phyloP scores from a whole-genome alignment of 1,284 basidiomycete species.

The Rhodotorula sp. region DNA sequence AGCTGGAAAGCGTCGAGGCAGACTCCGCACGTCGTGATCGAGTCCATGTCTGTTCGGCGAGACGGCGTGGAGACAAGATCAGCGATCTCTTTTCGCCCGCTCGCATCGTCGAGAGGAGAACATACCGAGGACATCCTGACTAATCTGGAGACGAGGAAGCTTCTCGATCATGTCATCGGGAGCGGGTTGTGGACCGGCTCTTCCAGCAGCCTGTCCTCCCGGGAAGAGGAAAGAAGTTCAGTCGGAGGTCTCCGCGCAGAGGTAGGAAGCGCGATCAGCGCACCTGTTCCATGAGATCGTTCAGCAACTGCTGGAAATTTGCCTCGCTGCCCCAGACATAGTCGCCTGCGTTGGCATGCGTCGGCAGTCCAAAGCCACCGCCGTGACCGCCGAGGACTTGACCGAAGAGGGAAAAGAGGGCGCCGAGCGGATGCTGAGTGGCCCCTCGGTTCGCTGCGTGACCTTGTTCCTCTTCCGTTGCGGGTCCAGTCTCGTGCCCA shows the following conservation, averaged over 20 bases:
- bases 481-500: constrained; percentile 9
- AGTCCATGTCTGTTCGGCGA: constrained; percentile 53
- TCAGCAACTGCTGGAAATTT: constrained; percentile 34
- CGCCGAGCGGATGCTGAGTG: constrained; percentile 5
- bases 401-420: constrained; percentile 21
- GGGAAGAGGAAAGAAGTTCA: constrained; percentile 42
- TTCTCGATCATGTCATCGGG: constrained; percentile 66
- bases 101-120: neutral
- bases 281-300: constrained; percentile 39
- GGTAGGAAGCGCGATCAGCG: neutral
- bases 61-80: too few species aligned
- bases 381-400: constrained; percentile 23
- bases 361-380: neutral
- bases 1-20: constrained; percentile 45
- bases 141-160: constrained; percentile 62
- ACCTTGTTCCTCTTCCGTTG: neutral
- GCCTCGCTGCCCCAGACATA: constrained; percentile 32
- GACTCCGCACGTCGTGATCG: constrained; percentile 47
- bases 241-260: too few species aligned
- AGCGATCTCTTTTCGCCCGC: too few species aligned
- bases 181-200: constrained; percentile 65
- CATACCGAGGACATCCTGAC: constrained; percentile 59
- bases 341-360: constrained; percentile 22
- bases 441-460: neutral
- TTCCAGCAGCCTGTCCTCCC: constrained; percentile 66